These are phyloP conservation scores for Coemansia sp. DNA, from an alignment of 192 early-diverging fungal genomes.

Conservation along the genomic window DNA sequence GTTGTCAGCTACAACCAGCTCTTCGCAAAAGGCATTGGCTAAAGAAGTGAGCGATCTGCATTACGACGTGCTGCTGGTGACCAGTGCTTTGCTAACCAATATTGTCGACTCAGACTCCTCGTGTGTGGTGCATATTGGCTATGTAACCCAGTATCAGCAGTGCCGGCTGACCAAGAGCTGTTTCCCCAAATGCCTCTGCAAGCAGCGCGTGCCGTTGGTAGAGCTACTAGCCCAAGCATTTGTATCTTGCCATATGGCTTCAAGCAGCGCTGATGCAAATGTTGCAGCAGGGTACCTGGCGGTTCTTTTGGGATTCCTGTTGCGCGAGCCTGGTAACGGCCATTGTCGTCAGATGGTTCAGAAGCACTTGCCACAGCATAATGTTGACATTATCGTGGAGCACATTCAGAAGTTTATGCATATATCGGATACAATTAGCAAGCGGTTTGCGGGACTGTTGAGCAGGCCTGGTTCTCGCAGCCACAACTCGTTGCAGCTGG, in stretches of 20 bases:
- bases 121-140: constrained; percentile 25
- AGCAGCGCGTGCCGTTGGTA: constrained; percentile 16
- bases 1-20: constrained; percentile 3
- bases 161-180: constrained; percentile 23
- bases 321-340: constrained; percentile 16
- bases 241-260: constrained; percentile 18
- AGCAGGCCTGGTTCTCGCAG: constrained; percentile 15
- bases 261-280: constrained; percentile 21
- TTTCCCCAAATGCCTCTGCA: constrained; percentile 34
- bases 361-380: constrained; percentile 18
- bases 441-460: constrained; percentile 29
- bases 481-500: constrained; percentile 1
- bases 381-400: constrained; percentile 13
- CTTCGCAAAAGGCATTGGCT: constrained; percentile 13
- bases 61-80: constrained; percentile 43
- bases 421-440: constrained; percentile 30
- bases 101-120: constrained; percentile 46
- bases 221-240: constrained; percentile 33
- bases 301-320: constrained; percentile 39
- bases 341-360: constrained; percentile 12
- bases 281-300: constrained; percentile 45
- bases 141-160: constrained; percentile 31
- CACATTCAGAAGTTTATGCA: constrained; percentile 42
- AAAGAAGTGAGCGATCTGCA: constrained; percentile 27
- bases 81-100: constrained; percentile 43